Percentiles rank a stretch among this genome's conserved stretches.
phyloP scores from a whole-genome alignment of 768 basidiomycete genomes.

The Exidia glandulosa region DNA sequence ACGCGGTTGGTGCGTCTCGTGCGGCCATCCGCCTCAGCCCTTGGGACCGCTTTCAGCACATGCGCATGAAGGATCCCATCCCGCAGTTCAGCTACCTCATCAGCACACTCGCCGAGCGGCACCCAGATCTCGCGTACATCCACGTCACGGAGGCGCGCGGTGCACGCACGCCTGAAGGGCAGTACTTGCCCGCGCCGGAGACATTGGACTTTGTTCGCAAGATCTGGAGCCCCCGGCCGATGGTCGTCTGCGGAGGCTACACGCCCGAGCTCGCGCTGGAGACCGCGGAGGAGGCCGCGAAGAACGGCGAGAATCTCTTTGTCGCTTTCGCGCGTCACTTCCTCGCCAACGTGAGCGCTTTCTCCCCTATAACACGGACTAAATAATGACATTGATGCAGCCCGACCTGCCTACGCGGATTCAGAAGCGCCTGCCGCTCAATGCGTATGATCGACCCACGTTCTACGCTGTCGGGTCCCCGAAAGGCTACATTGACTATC shows the following conservation, averaged over 20 bases:
- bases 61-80: constrained; percentile 39
- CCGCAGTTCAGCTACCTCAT: constrained; percentile 44
- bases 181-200: background rate
- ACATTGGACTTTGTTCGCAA: background rate
- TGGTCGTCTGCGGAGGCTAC: constrained; percentile 37
- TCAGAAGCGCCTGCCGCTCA: constrained; percentile 24
- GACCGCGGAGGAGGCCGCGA: constrained; percentile 19
- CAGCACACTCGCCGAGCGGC: constrained; percentile 32
- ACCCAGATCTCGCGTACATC: constrained; percentile 36
- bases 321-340: constrained; percentile 28
- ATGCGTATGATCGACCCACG: constrained; percentile 23
- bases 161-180: background rate
- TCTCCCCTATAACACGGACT: background rate
- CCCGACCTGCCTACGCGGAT: constrained; percentile 33
- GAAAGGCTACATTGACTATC: constrained; percentile 25
- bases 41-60: constrained; percentile 7
- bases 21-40: constrained; percentile 48
- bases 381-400: constrained; percentile 12
- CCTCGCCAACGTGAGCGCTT: constrained; percentile 27
- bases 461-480: constrained; percentile 26
- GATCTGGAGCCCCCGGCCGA: constrained; percentile 2
- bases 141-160: constrained; percentile 33
- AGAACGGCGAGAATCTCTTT: constrained; percentile 13
- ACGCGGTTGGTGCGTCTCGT: constrained; percentile 40
- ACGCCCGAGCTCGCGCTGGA: constrained; percentile 28